These are phyloP conservation scores for Cucumis hystrix DNA, from an alignment of 306 rosid species.

Conservation along the genomic window DNA sequence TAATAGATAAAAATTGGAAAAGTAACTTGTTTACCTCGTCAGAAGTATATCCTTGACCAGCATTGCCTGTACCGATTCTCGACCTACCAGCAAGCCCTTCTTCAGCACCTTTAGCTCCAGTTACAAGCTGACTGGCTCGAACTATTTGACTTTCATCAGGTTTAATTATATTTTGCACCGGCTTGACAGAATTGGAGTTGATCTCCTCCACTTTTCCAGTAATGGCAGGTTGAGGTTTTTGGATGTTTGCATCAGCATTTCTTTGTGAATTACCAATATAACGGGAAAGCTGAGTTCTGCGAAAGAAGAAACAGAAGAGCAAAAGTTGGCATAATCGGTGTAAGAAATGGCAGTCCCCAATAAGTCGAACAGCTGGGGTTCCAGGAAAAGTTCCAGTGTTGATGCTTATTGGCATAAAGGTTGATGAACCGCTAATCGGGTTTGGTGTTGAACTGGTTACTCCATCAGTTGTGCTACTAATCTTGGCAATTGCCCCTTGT, in stretches of 20 bases:
- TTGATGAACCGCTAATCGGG: constrained; percentile 82
- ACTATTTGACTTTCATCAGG: constrained; percentile 62
- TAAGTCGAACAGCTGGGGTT: constrained; percentile 97
- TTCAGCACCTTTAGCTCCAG: constrained; percentile 68
- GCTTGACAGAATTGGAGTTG: constrained; percentile 36
- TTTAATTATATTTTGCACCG: constrained; percentile 41
- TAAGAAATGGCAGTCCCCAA: constrained; percentile 97
- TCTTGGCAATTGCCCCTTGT: constrained; percentile 95
- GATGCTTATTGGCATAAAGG: constrained; percentile 94
- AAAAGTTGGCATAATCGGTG: constrained; percentile 92
- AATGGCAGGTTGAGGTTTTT: constrained; percentile 52
- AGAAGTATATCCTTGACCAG: constrained; percentile 97
- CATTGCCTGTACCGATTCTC: constrained; percentile 85
- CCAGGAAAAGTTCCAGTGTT: constrained; percentile 99
- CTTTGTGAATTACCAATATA: constrained; percentile 51
- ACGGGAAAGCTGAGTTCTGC: constrained; percentile 77
- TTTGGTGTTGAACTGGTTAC: constrained; percentile 71
- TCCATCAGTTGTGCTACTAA: constrained; percentile 75
- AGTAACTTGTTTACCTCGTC: constrained; percentile 54
- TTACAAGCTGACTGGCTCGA: constrained; percentile 44
- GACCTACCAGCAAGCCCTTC: constrained; percentile 66
- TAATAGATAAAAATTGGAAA: neutral
- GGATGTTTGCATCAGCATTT: constrained; percentile 54
- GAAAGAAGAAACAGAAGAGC: constrained; percentile 96
- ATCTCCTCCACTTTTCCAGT: constrained; percentile 74